Evolutionary conservation across 2,329 filamentous ascomycete species (phyloP), one percentile per base, ranked within the genome.

Genomic region (Sclerotinia borealis): DNA sequence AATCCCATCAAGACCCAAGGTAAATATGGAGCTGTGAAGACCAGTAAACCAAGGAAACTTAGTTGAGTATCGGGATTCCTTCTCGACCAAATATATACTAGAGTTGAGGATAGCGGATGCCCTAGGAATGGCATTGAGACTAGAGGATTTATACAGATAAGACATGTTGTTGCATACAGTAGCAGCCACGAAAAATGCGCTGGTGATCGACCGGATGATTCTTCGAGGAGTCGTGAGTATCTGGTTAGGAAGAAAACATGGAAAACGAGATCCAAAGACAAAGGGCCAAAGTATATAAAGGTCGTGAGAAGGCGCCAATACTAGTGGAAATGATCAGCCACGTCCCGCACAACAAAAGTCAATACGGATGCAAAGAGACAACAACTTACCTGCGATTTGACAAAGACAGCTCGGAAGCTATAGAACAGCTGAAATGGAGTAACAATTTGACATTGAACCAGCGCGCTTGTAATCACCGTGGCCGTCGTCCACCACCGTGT

Each of bases 231-330:
- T 58, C 95, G 90, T 8, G 93, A 93, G 77, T 99, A 99, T 63
- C 95, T 90, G 75, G 97, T 93, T 64, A 97, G 88, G 79, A 99
- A 99, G 83, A 97, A 99, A 76, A 98, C 90, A 76, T 98, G 93
- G 81, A 97, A 98, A 70, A 98, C 83, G 47, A 99, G 87, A 76
- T 98, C 95, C 74, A 99, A 85, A 36, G 89, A 95, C 68, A 98
- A 86, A 2, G 93, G 93, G 2, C 95, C 95, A 74, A 98, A 98
- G 80, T 98, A 99, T 73, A 98, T 85, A 79, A 99, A 99, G 1
- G 93, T 96, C 2, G 93, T 96, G 47, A 96, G 73, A n/a, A 99
- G 82, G 47, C 95, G 89, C 95, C 95, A 99, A 77, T 96, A 98
- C 92, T 97, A 68, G 69, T 22, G 2, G 7, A 31, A 11, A 36